Base-by-base conservation (phyloP, 495 filamentous ascomycete species). In the Melanomma pulvis-pyrius region DNA sequence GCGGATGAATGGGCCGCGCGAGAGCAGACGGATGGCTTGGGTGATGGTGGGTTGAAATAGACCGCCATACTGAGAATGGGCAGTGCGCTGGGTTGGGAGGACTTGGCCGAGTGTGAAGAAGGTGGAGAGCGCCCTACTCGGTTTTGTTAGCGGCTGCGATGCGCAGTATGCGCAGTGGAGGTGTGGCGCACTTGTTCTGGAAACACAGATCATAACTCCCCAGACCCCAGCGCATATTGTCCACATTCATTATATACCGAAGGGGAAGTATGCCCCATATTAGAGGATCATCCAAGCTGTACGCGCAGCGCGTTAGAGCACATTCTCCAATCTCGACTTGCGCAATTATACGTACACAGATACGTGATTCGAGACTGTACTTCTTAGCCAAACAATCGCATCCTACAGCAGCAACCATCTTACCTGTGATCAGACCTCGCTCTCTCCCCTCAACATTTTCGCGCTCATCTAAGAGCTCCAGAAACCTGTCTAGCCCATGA, bases 141-240 rank as follows among this genome's bases (percentile, higher is more conserved):
- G 1, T 44, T 17, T 54, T 52, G 54, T 52, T 28, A 11, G 9
- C 25, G 22, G 13, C 21, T 6, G 25, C 15, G 0, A 21, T 6
- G 32, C 21, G 30, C 17, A 19, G 36, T 61, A 50, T 21, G 47
- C 22, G 48, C 13, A 50, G 36, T 49, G 15, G 60, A n/a, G 39
- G 39, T 17, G n/a, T n/a, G n/a, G n/a, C 48, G 21, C 68, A 89
- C 86, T 80, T 84, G 71, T 87, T 90, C 51, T 81, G 83, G 75
- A 92, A 98, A 75, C 92, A 96, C 55, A 98, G 92, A 78, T 98
- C 94, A 77, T 96, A 89, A 69, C 91, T 93, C 19, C 90, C 94
- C 50, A 97, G 81, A 4, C 85, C 84, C 91, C 93, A 97, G 71
- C 94, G 83, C 67, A 90, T 84, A 73, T 92, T 91, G 69, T 82